A percentile compares a stretch with the other conserved stretches of the same genome.
Evolutionary conservation across 768 basidiomycete species (phyloP).

Genomic region (Lactarius hatsudake): DNA sequence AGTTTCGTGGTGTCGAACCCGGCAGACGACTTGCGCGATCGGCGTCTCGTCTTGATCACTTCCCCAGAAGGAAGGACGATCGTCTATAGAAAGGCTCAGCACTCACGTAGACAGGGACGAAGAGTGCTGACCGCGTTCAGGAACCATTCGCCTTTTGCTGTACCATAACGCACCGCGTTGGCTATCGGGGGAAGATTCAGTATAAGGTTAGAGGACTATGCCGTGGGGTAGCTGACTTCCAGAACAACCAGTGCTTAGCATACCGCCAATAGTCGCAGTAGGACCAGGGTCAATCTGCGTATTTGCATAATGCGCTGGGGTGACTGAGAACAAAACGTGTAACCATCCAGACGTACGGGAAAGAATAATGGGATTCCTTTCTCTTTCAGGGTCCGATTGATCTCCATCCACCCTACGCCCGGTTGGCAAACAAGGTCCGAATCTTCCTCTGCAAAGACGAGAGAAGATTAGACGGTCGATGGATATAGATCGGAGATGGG

Average conservation of each 20-base stretch:
- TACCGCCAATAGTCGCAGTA: constrained; percentile 80
- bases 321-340: neutral
- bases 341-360: constrained; percentile 46
- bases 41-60: constrained; percentile 82
- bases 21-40: constrained; percentile 80
- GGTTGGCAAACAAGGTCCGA: constrained; percentile 74
- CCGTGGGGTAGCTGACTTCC: constrained; percentile 52
- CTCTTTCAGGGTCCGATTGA: constrained; percentile 64
- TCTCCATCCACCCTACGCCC: constrained; percentile 66
- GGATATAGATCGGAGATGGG: neutral
- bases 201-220: neutral
- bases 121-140: constrained; percentile 62
- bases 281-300: constrained; percentile 71
- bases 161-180: constrained; percentile 84
- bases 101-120: neutral
- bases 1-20: constrained; percentile 84
- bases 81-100: constrained; percentile 47
- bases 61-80: constrained; percentile 87
- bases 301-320: neutral
- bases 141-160: constrained; percentile 89
- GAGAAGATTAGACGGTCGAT: neutral
- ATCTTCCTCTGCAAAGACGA: constrained; percentile 50
- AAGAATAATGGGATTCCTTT: constrained; percentile 83
- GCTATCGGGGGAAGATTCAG: constrained; percentile 38
- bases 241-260: constrained; percentile 84